These are phyloP conservation scores for Gnomoniopsis sp. DNA, from an alignment of 2,329 filamentous ascomycete genomes.

Conservation along the genomic window DNA sequence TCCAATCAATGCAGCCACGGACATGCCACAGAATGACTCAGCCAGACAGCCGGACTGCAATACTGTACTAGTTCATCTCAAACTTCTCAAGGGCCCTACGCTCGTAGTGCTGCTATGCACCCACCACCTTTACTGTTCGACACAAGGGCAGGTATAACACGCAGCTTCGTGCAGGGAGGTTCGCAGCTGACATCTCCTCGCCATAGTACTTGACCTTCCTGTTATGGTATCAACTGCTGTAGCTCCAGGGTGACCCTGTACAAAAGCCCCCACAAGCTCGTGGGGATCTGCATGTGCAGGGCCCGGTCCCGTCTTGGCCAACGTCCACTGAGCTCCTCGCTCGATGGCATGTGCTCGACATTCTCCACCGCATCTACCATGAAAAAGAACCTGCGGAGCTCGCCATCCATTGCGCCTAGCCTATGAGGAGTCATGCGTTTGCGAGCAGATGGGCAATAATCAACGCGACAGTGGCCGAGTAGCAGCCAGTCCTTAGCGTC, in stretches of 20 bases:
- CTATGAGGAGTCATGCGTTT: neutral
- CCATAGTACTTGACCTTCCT: neutral
- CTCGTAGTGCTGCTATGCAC: no score
- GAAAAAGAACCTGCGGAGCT: neutral
- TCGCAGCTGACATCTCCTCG: neutral
- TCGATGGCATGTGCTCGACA: constrained; percentile 1
- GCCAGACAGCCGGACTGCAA: no score
- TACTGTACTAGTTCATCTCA: no score
- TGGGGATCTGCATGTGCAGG: neutral
- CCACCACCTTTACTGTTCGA: no score
- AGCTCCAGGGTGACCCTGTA: neutral
- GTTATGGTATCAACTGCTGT: neutral
- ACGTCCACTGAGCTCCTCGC: constrained; percentile 4
- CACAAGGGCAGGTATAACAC: no score
- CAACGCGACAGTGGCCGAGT: neutral
- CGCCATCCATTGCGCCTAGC: neutral
- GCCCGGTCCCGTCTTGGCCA: neutral
- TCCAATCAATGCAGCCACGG: no score
- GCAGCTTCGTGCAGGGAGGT: no score
- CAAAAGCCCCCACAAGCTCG: neutral
- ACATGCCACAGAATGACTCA: no score
- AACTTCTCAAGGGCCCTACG: no score
- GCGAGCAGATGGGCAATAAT: neutral
- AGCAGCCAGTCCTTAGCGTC: neutral
- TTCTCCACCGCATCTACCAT: neutral